phyloP scores from a whole-genome alignment of 495 filamentous ascomycete species.

The Talaromyces ruber region DNA sequence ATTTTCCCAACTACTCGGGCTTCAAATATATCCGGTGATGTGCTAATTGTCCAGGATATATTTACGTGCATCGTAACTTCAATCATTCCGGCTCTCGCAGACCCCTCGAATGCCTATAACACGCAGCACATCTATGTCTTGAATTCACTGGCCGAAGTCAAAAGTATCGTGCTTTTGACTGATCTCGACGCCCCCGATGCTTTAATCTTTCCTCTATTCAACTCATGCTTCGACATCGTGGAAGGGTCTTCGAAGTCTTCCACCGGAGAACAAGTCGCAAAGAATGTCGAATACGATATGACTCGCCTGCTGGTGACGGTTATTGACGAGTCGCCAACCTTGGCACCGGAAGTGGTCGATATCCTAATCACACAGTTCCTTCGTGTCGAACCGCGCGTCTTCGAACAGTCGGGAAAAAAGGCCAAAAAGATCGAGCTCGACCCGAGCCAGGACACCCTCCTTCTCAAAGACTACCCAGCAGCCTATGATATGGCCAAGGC shows the following conservation, averaged over 20 bases:
- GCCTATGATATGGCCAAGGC: constrained; percentile 95
- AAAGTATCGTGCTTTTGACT: constrained; percentile 89
- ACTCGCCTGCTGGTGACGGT: constrained; percentile 73
- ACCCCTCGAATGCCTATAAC: constrained; percentile 87
- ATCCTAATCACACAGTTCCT: constrained; percentile 93
- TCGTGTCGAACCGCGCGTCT: constrained; percentile 59
- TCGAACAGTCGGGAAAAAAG: constrained; percentile 38
- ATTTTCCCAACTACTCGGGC: background rate
- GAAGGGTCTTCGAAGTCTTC: constrained; percentile 65
- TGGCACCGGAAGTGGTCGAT: constrained; percentile 81
- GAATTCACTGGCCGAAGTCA: constrained; percentile 79
- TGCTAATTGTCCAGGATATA: constrained; percentile 58
- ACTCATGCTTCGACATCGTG: constrained; percentile 83
- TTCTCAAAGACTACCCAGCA: constrained; percentile 76
- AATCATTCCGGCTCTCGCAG: constrained; percentile 76
- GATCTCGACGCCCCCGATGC: constrained; percentile 74
- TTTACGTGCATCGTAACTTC: constrained; percentile 80
- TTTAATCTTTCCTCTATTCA: constrained; percentile 74
- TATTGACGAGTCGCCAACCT: constrained; percentile 74
- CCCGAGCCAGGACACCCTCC: constrained; percentile 68
- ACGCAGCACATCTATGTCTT: constrained; percentile 86
- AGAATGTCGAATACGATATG: constrained; percentile 90
- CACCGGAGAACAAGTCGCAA: constrained; percentile 70
- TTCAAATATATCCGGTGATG: background rate
- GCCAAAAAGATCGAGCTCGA: constrained; percentile 56